phyloP scores from a whole-genome alignment of 75 land plant genomes.

The Pinus taeda region DNA sequence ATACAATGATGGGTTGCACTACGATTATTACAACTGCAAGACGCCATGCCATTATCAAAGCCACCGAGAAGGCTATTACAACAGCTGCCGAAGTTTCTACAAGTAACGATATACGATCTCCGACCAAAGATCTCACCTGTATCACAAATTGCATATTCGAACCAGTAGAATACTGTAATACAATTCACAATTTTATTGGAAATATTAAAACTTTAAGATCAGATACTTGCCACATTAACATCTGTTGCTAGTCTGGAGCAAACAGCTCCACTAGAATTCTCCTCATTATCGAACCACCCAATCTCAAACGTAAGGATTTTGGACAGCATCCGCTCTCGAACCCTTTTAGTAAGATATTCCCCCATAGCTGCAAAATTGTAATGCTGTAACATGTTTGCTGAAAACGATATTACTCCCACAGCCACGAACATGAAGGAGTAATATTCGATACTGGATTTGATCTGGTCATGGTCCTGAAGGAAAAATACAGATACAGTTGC shows the following conservation, averaged over 20 bases:
- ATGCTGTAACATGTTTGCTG: constrained; percentile 51
- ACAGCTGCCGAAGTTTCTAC: constrained; percentile 67
- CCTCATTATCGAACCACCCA: constrained; percentile 81
- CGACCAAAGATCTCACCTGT: constrained; percentile 72
- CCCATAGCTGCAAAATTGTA: constrained; percentile 74
- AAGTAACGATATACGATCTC: constrained; percentile 65
- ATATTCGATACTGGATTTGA: constrained; percentile 19
- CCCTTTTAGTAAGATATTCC: constrained; percentile 58
- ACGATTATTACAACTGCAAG: constrained; percentile 82
- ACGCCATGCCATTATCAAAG: constrained; percentile 73
- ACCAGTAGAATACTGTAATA: neutral
- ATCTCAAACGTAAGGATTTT: constrained; percentile 67
- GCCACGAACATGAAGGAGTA: constrained; percentile 38
- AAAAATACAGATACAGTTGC: constrained; percentile 50
- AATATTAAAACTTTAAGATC: neutral
- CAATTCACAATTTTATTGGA: neutral
- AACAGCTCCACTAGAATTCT: constrained; percentile 65
- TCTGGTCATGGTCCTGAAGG: constrained; percentile 21
- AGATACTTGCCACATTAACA: constrained; percentile 53
- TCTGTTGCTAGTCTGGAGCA: constrained; percentile 61
- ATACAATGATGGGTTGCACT: constrained; percentile 64
- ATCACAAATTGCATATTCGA: neutral
- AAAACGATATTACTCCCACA: constrained; percentile 31
- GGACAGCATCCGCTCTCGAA: constrained; percentile 55
- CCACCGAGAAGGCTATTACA: constrained; percentile 51